A percentile compares a stretch with the other conserved stretches of the same genome.
phyloP scores from a whole-genome alignment of 148 eudicot genomes.

The Chenopodium berlandieri region DNA sequence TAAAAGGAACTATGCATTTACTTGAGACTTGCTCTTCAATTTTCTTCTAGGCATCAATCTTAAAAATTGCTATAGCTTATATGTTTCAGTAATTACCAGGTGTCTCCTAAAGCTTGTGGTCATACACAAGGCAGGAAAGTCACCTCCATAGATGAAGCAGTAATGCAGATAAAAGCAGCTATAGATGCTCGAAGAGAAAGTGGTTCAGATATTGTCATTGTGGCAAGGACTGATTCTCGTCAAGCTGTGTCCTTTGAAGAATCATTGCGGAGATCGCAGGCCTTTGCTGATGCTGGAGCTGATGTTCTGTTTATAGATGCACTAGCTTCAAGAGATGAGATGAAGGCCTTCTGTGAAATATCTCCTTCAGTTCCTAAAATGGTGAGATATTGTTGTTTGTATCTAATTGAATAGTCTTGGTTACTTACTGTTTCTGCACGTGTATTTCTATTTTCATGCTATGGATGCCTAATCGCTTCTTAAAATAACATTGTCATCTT shows the following conservation, averaged over 20 bases:
- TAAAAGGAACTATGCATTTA: neutral
- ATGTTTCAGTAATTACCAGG: slow-evolving; percentile 42
- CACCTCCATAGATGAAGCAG: slow-evolving; percentile 83
- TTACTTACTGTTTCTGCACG: no score
- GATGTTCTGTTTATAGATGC: slow-evolving; percentile 94
- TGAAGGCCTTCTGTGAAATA: slow-evolving; percentile 68
- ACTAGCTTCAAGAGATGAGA: slow-evolving; percentile 81
- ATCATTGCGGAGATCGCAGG: slow-evolving; percentile 76
- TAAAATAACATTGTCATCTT: neutral
- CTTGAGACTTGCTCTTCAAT: neutral
- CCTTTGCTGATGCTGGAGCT: slow-evolving; percentile 91
- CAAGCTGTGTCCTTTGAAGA: slow-evolving; percentile 91
- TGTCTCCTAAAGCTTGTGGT: slow-evolving; percentile 98
- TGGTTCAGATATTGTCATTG: slow-evolving; percentile 90
- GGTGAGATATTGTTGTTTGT: slow-evolving; percentile 36
- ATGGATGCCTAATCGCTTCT: neutral
- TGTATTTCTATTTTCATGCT: neutral
- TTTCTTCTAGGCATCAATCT: neutral
- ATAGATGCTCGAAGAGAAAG: slow-evolving; percentile 87
- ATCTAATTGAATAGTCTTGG: neutral
- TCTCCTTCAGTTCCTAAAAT: slow-evolving; percentile 76
- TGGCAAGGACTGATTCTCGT: slow-evolving; percentile 95
- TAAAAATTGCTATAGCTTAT: slow-evolving; percentile 21
- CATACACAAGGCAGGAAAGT: slow-evolving; percentile 94
- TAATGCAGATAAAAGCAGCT: slow-evolving; percentile 91